Percentiles rank a stretch among this genome's conserved stretches.
Evolutionary conservation across 306 rosid genomes (phyloP).

Genomic region (Pterocarpus santalinus): DNA sequence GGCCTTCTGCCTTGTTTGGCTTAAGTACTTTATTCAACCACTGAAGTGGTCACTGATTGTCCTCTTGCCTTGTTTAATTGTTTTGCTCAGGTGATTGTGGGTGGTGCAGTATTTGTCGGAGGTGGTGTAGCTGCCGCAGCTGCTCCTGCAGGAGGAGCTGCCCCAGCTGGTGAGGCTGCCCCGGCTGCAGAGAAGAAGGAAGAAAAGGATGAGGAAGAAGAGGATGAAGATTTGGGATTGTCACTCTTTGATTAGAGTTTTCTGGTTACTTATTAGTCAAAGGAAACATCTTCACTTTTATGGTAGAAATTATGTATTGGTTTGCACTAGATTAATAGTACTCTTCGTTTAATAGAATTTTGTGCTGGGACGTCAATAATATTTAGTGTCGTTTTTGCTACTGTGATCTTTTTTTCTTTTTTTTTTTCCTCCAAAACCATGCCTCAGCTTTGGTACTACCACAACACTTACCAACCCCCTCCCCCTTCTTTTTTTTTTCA

Average conservation of each 20-base stretch:
- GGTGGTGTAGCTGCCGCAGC: constrained; percentile 61
- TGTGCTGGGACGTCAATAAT: constrained; percentile 15
- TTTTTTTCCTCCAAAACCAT: neutral
- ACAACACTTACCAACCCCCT: no score
- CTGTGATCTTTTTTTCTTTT: neutral
- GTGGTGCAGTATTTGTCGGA: constrained; percentile 61
- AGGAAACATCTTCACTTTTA: neutral
- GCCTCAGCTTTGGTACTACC: neutral
- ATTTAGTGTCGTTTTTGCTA: neutral
- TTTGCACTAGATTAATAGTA: constrained; percentile 25
- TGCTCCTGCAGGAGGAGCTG: constrained; percentile 61
- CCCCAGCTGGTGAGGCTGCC: constrained; percentile 54
- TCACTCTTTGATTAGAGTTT: constrained; percentile 74
- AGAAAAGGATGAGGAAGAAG: constrained; percentile 77
- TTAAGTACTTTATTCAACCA: neutral
- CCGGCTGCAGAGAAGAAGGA: constrained; percentile 57
- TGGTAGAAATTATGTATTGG: constrained; percentile 36
- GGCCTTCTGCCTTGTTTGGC: neutral
- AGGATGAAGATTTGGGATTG: constrained; percentile 75
- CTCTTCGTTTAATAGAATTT: constrained; percentile 6
- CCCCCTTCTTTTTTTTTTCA: no score
- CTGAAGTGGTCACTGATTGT: neutral
- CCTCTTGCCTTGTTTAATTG: neutral
- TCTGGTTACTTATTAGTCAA: neutral
- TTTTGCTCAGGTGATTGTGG: constrained; percentile 64